Evolutionary conservation across 129 eudicot species (phyloP).

Genomic region (Mikania micrantha): DNA sequence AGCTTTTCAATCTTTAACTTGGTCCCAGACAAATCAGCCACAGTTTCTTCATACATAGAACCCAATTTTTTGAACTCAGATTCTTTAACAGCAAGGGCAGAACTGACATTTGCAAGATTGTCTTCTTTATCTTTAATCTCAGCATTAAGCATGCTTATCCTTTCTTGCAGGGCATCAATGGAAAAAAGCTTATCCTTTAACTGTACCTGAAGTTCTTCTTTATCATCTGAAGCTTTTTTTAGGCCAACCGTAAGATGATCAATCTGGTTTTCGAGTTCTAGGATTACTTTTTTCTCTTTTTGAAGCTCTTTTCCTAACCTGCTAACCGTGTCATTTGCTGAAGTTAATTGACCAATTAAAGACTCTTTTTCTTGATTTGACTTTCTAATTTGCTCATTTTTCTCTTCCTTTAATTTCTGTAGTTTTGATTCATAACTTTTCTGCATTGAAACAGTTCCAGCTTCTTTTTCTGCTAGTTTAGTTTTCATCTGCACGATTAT

Average conservation of each 20-base stretch:
- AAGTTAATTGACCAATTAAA: constrained; percentile 44
- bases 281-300: constrained; percentile 42
- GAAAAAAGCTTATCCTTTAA: constrained; percentile 51
- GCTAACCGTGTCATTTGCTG: constrained; percentile 50
- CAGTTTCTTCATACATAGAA: constrained; percentile 39
- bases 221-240: constrained; percentile 41
- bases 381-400: constrained; percentile 34
- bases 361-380: constrained; percentile 60
- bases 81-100: constrained; percentile 51
- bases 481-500: constrained; percentile 40
- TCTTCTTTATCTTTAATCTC: constrained; percentile 72
- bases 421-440: constrained; percentile 47
- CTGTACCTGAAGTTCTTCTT: constrained; percentile 44
- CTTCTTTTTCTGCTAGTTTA: constrained; percentile 57
- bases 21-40: constrained; percentile 35
- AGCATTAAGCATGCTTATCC: constrained; percentile 41
- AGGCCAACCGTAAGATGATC: constrained; percentile 40
- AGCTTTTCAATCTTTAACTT: constrained; percentile 38
- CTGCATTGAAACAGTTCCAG: constrained; percentile 47
- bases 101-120: constrained; percentile 31
- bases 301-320: constrained; percentile 58
- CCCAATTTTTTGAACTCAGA: constrained; percentile 40
- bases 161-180: constrained; percentile 50
- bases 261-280: constrained; percentile 41
- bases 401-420: constrained; percentile 48